Evolutionary conservation across 148 eudicot species (phyloP).

Genomic region (Simmondsia chinensis): DNA sequence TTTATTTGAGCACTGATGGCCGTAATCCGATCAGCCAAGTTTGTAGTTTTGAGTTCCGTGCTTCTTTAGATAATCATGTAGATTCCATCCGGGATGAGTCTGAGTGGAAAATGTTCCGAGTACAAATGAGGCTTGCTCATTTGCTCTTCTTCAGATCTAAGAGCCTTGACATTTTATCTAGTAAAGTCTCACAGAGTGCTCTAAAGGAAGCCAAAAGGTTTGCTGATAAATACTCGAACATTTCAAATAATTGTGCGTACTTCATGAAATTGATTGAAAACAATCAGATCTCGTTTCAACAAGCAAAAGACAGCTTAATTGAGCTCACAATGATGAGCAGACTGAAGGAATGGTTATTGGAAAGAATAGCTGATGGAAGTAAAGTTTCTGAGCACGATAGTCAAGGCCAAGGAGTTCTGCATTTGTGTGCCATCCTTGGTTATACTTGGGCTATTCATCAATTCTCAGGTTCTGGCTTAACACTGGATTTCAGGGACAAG

Average conservation of each 20-base stretch:
- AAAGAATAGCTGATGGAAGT: conserved; percentile 50
- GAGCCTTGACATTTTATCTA: conserved; percentile 45
- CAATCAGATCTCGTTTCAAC: conserved; percentile 33
- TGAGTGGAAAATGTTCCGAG: conserved; percentile 48
- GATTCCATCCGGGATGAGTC: conserved; percentile 22
- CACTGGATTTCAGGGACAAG: conserved; percentile 90
- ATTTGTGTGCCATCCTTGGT: conserved; percentile 89
- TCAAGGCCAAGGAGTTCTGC: conserved; percentile 91
- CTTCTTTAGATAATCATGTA: conserved; percentile 20
- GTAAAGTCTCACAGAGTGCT: conserved; percentile 36
- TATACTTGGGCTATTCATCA: conserved; percentile 88
- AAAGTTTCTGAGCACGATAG: conserved; percentile 59
- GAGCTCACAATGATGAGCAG: conserved; percentile 68
- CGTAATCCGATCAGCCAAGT: conserved; percentile 68
- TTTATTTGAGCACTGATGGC: conserved; percentile 73
- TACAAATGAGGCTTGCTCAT: conserved; percentile 74
- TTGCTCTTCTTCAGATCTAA: conserved; percentile 81
- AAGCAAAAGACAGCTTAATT: conserved; percentile 68
- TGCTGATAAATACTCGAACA: conserved; percentile 36
- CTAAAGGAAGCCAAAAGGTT: conserved; percentile 59
- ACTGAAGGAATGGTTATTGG: conserved; percentile 82
- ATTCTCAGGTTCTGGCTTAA: conserved; percentile 57
- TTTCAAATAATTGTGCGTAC: conserved; percentile 51
- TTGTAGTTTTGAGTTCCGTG: conserved; percentile 55
- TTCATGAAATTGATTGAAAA: conserved; percentile 39